These are phyloP conservation scores for Zopfochytrium polystomum DNA, from an alignment of 371 early-diverging fungal species.

Conservation along the genomic window DNA sequence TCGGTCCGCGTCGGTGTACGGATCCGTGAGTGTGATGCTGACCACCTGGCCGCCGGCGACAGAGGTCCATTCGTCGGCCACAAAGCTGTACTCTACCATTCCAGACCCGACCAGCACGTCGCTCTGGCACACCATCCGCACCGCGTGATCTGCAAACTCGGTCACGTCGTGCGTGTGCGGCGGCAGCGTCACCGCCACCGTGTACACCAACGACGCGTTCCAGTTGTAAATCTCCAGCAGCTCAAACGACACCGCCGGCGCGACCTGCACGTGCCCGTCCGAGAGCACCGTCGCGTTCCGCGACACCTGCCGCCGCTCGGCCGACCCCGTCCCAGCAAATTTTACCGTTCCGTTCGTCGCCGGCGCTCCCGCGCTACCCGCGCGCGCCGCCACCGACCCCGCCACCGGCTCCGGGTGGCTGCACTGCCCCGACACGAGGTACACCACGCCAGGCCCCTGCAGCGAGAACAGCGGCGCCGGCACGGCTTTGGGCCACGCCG, in stretches of 20 bases:
- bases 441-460: conserved; percentile 12
- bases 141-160: not conserved
- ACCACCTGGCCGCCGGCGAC: conserved; percentile 13
- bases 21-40: not conserved
- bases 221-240: too few species aligned
- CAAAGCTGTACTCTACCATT: conserved; percentile 8
- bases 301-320: too few species aligned
- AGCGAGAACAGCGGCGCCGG: conserved; percentile 16
- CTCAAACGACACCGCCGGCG: too few species aligned
- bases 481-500: conserved; percentile 19
- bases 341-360: too few species aligned
- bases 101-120: not conserved
- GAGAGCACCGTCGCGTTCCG: too few species aligned
- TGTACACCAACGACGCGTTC: too few species aligned
- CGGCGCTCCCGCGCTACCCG: too few species aligned
- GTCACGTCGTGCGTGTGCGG: conserved; percentile 3
- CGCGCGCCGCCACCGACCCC: too few species aligned
- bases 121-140: conserved; percentile 1
- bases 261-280: too few species aligned
- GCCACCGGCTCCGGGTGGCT: too few species aligned
- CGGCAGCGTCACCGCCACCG: not conserved
- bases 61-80: conserved; percentile 14
- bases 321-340: too few species aligned
- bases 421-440: not conserved
- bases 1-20: too few species aligned